Base-by-base conservation (phyloP, 2,329 filamentous ascomycete genomes). In the Xylariaceae sp. region DNA sequence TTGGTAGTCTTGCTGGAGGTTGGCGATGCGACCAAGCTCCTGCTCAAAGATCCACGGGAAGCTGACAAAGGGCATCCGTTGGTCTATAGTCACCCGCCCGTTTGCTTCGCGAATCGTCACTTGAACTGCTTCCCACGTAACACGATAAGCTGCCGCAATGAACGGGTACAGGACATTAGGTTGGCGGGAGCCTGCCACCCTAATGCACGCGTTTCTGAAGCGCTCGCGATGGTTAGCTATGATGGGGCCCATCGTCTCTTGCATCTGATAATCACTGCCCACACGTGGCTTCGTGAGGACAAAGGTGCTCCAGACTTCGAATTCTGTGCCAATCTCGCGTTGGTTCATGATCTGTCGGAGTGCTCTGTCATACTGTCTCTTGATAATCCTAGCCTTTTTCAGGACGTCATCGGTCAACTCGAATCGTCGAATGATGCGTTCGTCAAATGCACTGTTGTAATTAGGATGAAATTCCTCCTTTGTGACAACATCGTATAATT, bases 31-130 rank as follows among this genome's bases (percentile, higher is more conserved):
- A 1, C 89, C 87, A 3, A 96, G 78, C 57, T 92, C 83, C 40
- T 82, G 81, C 11, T 87, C 81, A 62, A 98, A 96, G 2, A 98
- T 78, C 95, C 95, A 99, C 0, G 95, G 94, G 66, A 97, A 98
- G 57, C 89, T 95, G 66, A 97, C 95, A 7, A 98, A 78, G 0
- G 95, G 94, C 80, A 92, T 88, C 14, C 37, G 34, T 39, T 2
- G 77, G 75, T 7, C 78, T 78, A 2, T 78, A 67, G 9, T 73
- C 75, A 68, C 66, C 21, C 56, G 62, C 44, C 58, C 21, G 11
- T 60, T 39, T 57, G 69, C 64, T 86, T 82, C 17, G 24, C 77
- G 73, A 4, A 88, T 72, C 0, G 87, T 87, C 24, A 80, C 75
- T 14, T 80, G 79, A 28, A 90, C 81, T 69, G 96, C 87, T 49